These are phyloP conservation scores for Solanum phureja DNA, from an alignment of 257 asterid species.

Conservation along the genomic window DNA sequence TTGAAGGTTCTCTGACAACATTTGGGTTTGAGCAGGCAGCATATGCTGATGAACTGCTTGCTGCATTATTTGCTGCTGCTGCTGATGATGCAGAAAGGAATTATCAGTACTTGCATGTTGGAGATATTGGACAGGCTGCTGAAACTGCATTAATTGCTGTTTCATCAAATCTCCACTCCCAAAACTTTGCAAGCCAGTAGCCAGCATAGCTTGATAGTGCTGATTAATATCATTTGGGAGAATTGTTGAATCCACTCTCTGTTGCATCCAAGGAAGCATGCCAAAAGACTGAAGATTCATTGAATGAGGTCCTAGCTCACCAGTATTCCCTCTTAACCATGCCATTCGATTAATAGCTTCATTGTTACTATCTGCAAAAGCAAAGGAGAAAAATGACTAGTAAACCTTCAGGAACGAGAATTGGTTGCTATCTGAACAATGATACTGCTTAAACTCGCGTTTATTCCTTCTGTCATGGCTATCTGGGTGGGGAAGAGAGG, in stretches of 20 bases:
- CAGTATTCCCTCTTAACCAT: constrained; percentile 74
- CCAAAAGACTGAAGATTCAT: constrained; percentile 60
- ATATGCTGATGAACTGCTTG: constrained; percentile 37
- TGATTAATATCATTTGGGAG: constrained; percentile 57
- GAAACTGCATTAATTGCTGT: constrained; percentile 65
- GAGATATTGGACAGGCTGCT: constrained; percentile 65
- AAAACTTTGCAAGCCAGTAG: constrained; percentile 54
- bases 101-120: constrained; percentile 48
- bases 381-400: not conserved
- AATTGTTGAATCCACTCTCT: constrained; percentile 60
- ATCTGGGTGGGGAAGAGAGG: not conserved
- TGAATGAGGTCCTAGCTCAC: constrained; percentile 66
- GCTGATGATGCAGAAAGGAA: constrained; percentile 11
- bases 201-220: constrained; percentile 78
- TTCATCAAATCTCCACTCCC: constrained; percentile 54
- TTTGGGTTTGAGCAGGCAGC: constrained; percentile 57
- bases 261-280: constrained; percentile 83
- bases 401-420: not conserved
- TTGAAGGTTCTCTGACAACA: constrained; percentile 53
- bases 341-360: constrained; percentile 72
- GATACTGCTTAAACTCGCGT: not conserved
- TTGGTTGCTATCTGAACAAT: not conserved
- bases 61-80: constrained; percentile 49
- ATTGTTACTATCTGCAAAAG: constrained; percentile 43
- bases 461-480: not conserved